Percentiles rank a stretch among this genome's conserved stretches.
These are phyloP conservation scores for Kwoniella mangroviensis DNA, from an alignment of 768 basidiomycete species.

Conservation along the genomic window DNA sequence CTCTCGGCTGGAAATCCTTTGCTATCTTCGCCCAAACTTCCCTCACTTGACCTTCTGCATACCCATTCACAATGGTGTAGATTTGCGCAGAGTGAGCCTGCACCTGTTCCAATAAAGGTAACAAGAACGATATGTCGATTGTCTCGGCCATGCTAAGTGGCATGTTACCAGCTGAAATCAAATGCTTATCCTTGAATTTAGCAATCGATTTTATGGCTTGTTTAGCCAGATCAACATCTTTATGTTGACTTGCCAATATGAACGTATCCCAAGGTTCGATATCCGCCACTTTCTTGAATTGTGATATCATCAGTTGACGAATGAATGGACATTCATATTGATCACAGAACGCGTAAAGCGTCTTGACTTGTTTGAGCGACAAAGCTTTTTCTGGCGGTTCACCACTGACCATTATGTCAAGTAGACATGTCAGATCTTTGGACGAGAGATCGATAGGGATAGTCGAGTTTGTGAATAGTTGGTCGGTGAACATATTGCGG, in stretches of 20 bases:
- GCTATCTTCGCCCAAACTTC: background rate
- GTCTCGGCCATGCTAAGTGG: background rate
- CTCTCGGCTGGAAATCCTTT: background rate
- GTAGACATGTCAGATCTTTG: background rate
- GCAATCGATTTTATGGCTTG: background rate
- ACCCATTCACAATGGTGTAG: background rate
- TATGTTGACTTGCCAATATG: background rate
- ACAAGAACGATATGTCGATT: background rate
- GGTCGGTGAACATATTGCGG: background rate
- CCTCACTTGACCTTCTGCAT: background rate
- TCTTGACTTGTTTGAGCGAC: background rate
- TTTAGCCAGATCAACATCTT: background rate
- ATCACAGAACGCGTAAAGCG: background rate
- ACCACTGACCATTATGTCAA: background rate
- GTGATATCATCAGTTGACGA: background rate
- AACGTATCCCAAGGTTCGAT: slow-evolving; percentile 5
- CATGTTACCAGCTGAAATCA: background rate
- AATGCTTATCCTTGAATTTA: background rate
- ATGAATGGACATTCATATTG: slow-evolving; percentile 2
- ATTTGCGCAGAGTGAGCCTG: background rate
- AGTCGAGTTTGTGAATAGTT: background rate
- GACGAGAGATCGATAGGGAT: background rate
- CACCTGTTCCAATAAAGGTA: background rate
- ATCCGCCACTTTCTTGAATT: background rate
- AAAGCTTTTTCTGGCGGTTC: background rate